phyloP scores from a whole-genome alignment of 495 filamentous ascomycete species.

The Penicillium canariense region DNA sequence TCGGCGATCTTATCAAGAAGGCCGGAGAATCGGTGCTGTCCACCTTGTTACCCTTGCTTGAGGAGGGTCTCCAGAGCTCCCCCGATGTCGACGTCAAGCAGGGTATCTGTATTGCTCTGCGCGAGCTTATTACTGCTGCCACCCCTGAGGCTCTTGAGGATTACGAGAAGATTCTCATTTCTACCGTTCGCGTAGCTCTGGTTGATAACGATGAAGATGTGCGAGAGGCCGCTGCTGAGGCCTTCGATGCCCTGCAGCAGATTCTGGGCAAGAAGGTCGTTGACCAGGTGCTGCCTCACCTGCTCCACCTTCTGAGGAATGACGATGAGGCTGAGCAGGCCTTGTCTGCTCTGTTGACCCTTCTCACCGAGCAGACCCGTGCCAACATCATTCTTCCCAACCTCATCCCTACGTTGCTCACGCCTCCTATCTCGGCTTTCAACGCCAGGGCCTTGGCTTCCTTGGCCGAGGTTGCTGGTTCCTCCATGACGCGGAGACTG shows the following conservation, averaged over 20 bases:
- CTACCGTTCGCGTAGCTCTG: conserved; percentile 87
- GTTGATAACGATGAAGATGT: conserved; percentile 88
- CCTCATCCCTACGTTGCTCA: conserved; percentile 87
- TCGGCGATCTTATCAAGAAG: conserved; percentile 95
- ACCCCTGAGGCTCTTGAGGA: conserved; percentile 87
- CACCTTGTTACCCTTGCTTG: conserved; percentile 83
- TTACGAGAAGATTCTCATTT: conserved; percentile 91
- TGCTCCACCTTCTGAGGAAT: conserved; percentile 79
- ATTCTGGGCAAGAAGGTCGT: conserved; percentile 90
- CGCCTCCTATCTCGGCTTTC: conserved; percentile 88
- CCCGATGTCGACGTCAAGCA: conserved; percentile 92
- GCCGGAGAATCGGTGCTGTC: conserved; percentile 90
- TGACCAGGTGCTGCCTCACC: conserved; percentile 89
- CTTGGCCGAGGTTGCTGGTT: conserved; percentile 81
- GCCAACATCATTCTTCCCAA: conserved; percentile 96
- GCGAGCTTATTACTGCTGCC: conserved; percentile 90
- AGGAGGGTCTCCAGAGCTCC: conserved; percentile 85
- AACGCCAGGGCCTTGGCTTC: conserved; percentile 93
- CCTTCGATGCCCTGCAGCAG: conserved; percentile 91
- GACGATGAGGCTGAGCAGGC: conserved; percentile 90
- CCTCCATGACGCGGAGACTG: conserved; percentile 83
- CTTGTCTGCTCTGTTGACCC: conserved; percentile 82
- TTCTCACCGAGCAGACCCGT: conserved; percentile 88
- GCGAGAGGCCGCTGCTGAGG: conserved; percentile 92
- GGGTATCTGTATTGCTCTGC: conserved; percentile 94